Percentiles rank a stretch among this genome's conserved stretches.
phyloP scores from a whole-genome alignment of 2,329 filamentous ascomycete genomes.

The Fusarium sacchari region DNA sequence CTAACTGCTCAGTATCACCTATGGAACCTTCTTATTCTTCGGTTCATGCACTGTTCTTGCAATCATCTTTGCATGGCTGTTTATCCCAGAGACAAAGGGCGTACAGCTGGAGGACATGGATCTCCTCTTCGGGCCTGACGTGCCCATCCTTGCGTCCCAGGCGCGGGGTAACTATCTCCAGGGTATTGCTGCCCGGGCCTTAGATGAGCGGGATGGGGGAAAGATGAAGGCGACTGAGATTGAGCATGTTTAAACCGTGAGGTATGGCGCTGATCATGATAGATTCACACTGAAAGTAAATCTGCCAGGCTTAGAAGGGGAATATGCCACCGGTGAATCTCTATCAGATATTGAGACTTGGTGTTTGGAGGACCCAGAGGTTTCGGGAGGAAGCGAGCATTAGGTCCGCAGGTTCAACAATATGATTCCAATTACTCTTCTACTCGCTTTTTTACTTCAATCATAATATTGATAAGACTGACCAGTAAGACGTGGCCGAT shows the following conservation, averaged over 20 bases:
- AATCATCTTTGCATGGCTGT: not conserved
- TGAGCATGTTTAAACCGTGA: not conserved
- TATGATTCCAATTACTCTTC: too few relatives aligned
- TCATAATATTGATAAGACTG: not conserved
- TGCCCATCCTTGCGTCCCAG: not conserved
- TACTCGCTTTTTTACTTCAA: not conserved
- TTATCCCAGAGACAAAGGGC: not conserved
- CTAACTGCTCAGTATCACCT: not conserved
- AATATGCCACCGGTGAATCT: accelerated
- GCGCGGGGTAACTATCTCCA: not conserved
- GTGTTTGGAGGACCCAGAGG: too few relatives aligned
- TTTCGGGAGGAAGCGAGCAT: too few relatives aligned
- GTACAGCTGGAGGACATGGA: not conserved
- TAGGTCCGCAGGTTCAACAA: too few relatives aligned
- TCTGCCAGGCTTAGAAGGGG: accelerated
- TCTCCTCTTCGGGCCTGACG: not conserved
- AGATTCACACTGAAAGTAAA: not conserved
- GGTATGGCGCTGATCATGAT: accelerated
- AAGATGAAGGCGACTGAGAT: not conserved
- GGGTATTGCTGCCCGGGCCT: not conserved
- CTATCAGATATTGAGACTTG: too few relatives aligned
- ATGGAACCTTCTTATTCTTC: not conserved
- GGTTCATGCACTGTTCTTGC: not conserved
- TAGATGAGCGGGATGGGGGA: too few relatives aligned
- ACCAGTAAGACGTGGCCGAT: accelerated